phyloP scores from a whole-genome alignment of 495 filamentous ascomycete species.

The Echria macrotheca region DNA sequence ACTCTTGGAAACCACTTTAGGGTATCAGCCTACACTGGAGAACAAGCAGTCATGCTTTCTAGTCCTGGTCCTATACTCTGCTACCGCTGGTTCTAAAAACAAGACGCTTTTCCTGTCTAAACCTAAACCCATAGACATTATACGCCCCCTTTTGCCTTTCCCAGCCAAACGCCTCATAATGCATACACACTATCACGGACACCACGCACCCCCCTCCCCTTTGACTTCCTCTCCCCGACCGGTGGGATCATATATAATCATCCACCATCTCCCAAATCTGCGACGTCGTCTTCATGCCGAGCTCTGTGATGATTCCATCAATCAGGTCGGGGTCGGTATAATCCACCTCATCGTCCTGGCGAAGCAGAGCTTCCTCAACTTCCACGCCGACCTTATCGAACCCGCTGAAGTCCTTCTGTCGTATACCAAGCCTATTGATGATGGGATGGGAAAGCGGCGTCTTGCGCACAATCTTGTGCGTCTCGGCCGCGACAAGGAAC shows the following conservation, averaged over 20 bases:
- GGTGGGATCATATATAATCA: conserved; percentile 21
- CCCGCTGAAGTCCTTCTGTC: conserved; percentile 63
- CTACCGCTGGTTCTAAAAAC: too few relatives aligned
- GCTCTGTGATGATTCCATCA: conserved; percentile 33
- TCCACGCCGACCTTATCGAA: conserved; percentile 51
- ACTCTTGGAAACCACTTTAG: too few relatives aligned
- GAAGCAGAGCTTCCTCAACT: conserved; percentile 18
- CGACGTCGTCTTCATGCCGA: conserved; percentile 37
- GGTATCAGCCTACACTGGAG: too few relatives aligned
- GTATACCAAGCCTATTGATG: conserved; percentile 38
- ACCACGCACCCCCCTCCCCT: not conserved
- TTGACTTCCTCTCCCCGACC: not conserved
- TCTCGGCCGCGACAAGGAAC: conserved; percentile 89
- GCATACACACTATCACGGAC: too few relatives aligned
- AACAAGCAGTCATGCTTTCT: too few relatives aligned
- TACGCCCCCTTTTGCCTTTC: not conserved
- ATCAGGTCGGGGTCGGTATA: conserved; percentile 57
- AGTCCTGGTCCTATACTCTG: too few relatives aligned
- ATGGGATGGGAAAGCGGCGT: conserved; percentile 22
- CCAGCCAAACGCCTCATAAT: not conserved
- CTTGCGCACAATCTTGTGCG: conserved; percentile 61
- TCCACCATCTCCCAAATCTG: conserved; percentile 33
- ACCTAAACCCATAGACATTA: not conserved
- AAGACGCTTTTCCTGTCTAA: too few relatives aligned
- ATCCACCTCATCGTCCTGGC: conserved; percentile 56